These are phyloP conservation scores for Piper longum DNA, from an alignment of 164 flowering plant genomes.

Conservation along the genomic window DNA sequence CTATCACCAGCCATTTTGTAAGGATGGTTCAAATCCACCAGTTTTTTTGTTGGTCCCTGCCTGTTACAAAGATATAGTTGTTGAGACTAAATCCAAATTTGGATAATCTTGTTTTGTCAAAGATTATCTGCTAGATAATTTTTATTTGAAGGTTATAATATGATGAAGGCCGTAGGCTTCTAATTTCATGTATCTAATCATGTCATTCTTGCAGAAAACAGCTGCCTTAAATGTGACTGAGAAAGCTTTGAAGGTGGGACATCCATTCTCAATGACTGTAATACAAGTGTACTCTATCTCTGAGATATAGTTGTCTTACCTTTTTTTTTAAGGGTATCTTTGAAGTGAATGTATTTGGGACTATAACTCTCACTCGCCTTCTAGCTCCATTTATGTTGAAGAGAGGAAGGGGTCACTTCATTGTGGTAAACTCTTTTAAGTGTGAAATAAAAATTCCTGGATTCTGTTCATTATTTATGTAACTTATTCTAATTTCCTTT, in stretches of 20 bases:
- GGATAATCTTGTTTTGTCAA: too few relatives aligned
- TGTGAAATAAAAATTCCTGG: neutral
- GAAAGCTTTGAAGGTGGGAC: conserved; percentile 66
- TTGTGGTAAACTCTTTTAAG: conserved; percentile 54
- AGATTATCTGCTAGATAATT: neutral
- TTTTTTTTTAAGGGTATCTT: conserved; percentile 46
- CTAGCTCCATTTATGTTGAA: conserved; percentile 72
- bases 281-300: neutral
- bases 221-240: conserved; percentile 61
- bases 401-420: conserved; percentile 83
- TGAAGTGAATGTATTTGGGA: conserved; percentile 75
- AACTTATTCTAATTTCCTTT: conserved; percentile 2
- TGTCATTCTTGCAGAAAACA: conserved; percentile 55
- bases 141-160: too few relatives aligned
- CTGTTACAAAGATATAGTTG: too few relatives aligned
- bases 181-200: conserved; percentile 1
- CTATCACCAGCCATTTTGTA: too few relatives aligned
- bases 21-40: too few relatives aligned
- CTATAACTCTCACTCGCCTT: conserved; percentile 67
- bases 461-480: neutral
- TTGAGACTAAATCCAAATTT: too few relatives aligned
- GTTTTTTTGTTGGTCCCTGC: too few relatives aligned
- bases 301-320: neutral
- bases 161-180: neutral
- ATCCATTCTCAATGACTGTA: neutral